Evolutionary conservation across 179 eudicot species (phyloP).

Genomic region (Silene vulgaris): DNA sequence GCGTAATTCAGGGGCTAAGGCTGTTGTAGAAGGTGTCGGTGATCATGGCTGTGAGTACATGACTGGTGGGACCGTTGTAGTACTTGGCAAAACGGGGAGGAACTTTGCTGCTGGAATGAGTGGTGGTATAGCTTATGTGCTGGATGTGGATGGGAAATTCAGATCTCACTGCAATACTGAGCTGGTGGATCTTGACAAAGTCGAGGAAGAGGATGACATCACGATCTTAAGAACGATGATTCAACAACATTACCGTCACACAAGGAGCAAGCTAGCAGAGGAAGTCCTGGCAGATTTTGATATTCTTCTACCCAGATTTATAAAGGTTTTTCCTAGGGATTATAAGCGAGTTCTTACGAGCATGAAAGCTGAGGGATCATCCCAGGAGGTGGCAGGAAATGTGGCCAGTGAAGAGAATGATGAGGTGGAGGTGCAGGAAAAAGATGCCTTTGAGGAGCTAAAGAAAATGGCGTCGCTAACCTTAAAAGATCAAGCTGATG

Average conservation of each 20-base stretch:
- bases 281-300: slow-evolving; percentile 82
- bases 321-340: slow-evolving; percentile 94
- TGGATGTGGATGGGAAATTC: slow-evolving; percentile 68
- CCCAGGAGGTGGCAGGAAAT: slow-evolving; percentile 45
- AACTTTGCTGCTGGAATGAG: slow-evolving; percentile 99
- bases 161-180: slow-evolving; percentile 65
- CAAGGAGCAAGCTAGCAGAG: slow-evolving; percentile 73
- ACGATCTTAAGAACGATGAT: slow-evolving; percentile 81
- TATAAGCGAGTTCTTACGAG: slow-evolving; percentile 75
- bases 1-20: slow-evolving; percentile 93
- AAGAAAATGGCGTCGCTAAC: slow-evolving; percentile 68
- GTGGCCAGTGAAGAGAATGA: slow-evolving; percentile 54
- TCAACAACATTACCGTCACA: slow-evolving; percentile 94
- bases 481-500: slow-evolving; percentile 27
- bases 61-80: slow-evolving; percentile 94
- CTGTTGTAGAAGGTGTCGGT: slow-evolving; percentile 98
- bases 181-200: slow-evolving; percentile 89
- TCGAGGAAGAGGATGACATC: slow-evolving; percentile 81
- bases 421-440: slow-evolving; percentile 60
- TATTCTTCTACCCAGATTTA: slow-evolving; percentile 61
- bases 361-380: slow-evolving; percentile 47
- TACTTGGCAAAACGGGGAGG: slow-evolving; percentile 87
- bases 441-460: slow-evolving; percentile 82
- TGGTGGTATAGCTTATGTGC: slow-evolving; percentile 92
- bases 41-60: slow-evolving; percentile 99